Conservation (phyloP, 169 alveolate genomes). For the Eimeria falciformis region DNA sequence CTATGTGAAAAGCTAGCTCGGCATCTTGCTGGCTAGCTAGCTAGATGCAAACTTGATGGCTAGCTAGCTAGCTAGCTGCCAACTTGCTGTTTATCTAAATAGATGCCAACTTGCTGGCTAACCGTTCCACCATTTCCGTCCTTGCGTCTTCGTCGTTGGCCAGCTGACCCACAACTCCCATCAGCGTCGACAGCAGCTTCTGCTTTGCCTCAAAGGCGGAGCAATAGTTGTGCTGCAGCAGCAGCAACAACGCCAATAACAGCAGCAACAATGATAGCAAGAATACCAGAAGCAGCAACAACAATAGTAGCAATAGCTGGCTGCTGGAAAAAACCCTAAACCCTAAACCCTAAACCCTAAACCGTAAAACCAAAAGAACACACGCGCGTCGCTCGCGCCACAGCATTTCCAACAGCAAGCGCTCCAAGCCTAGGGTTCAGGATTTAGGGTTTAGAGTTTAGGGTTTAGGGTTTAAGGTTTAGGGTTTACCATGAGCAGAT, state of each 20-base stretch:
- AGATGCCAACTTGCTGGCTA: not conserved
- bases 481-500: slow-evolving; percentile 66
- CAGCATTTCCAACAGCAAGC: not conserved
- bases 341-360: not conserved
- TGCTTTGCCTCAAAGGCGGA: not conserved
- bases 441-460: not conserved
- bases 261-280: slow-evolving; percentile 28
- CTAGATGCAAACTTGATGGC: not conserved
- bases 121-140: slow-evolving; percentile 15
- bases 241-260: slow-evolving; percentile 17
- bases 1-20: not conserved
- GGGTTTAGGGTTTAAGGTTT: slow-evolving; percentile 60
- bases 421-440: not conserved
- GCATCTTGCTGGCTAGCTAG: slow-evolving; percentile 5
- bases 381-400: not conserved
- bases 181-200: not conserved
- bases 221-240: slow-evolving; percentile 56
- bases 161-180: slow-evolving; percentile 32
- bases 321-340: not conserved
- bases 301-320: not conserved
- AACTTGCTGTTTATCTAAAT: not conserved
- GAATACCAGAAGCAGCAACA: slow-evolving; percentile 15
- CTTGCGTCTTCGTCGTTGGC: slow-evolving; percentile 35
- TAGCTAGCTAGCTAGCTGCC: slow-evolving; percentile 4
- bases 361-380: not conserved